Conservation (phyloP, 2,329 filamentous ascomycete genomes). For the Verticillium tricorpus region DNA sequence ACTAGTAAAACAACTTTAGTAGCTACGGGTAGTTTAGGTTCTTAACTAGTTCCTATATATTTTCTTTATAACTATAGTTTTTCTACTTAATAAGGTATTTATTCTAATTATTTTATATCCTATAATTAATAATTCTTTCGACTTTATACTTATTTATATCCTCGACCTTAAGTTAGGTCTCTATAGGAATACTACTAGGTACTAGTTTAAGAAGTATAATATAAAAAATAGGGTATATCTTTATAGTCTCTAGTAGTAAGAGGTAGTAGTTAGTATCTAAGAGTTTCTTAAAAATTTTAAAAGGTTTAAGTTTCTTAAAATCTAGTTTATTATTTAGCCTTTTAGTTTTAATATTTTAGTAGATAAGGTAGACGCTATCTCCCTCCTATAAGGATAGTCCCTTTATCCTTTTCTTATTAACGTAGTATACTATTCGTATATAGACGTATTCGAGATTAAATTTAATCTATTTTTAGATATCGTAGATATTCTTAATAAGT, state of each 20-base stretch:
- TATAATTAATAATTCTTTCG: neutral
- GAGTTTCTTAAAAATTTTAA: neutral
- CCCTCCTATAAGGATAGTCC: slow-evolving; percentile 5
- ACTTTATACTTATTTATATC: neutral
- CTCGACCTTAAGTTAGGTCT: neutral
- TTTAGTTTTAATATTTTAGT: slow-evolving; percentile 5
- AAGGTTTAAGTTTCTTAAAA: slow-evolving; percentile 2
- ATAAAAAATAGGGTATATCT: neutral
- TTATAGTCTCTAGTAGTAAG: neutral
- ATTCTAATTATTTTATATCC: neutral
- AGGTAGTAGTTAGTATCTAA: neutral
- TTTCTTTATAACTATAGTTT: neutral
- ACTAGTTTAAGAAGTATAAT: neutral
- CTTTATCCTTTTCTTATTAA: slow-evolving; percentile 1
- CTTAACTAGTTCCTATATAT: no score
- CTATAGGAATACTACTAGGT: neutral
- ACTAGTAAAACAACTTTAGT: neutral
- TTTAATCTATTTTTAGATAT: no score
- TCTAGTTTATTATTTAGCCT: slow-evolving; percentile 3
- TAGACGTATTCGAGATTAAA: no score
- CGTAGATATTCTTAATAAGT: no score
- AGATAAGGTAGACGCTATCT: slow-evolving; percentile 2
- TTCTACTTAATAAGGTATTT: neutral
- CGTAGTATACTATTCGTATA: no score
- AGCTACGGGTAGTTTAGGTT: neutral